Evolutionary conservation across 1,284 basidiomycete species (phyloP).

Genomic region (Termitomyces sp.): DNA sequence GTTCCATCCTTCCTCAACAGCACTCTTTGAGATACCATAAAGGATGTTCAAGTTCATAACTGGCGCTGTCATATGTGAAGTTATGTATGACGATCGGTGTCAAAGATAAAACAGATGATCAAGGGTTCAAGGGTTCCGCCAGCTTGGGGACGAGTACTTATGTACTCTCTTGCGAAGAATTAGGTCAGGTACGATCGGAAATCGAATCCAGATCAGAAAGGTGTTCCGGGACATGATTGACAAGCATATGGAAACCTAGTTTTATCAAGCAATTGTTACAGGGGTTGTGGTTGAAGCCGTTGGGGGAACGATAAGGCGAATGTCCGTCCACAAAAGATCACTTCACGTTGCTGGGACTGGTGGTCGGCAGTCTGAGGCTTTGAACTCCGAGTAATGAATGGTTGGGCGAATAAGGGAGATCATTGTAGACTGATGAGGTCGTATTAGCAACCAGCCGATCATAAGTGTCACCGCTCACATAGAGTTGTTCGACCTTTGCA

Average conservation of each 20-base stretch:
- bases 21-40: constrained; percentile 56
- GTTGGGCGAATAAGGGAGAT: constrained; percentile 60
- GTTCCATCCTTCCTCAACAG: constrained; percentile 61
- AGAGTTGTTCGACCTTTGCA: constrained; percentile 38
- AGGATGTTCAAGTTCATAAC: constrained; percentile 70
- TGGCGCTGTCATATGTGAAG: constrained; percentile 58
- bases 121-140: constrained; percentile 60
- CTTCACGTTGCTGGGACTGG: constrained; percentile 8
- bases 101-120: constrained; percentile 71
- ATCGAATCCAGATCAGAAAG: constrained; percentile 58
- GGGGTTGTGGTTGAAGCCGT: constrained; percentile 56
- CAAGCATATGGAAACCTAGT: constrained; percentile 66
- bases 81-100: constrained; percentile 45
- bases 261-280: constrained; percentile 52
- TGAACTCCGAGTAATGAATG: constrained; percentile 39
- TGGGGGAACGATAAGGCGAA: constrained; percentile 48
- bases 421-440: constrained; percentile 47
- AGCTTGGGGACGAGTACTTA: constrained; percentile 35
- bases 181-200: constrained; percentile 53
- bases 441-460: not conserved
- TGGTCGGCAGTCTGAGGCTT: not conserved
- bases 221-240: constrained; percentile 36
- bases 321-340: constrained; percentile 19
- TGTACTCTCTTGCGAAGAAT: constrained; percentile 58
- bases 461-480: constrained; percentile 30